A percentile compares a stretch with the other conserved stretches of the same genome.
Evolutionary conservation across 2,329 filamentous ascomycete genomes (phyloP).

Genomic region (Davidsoniella virescens): DNA sequence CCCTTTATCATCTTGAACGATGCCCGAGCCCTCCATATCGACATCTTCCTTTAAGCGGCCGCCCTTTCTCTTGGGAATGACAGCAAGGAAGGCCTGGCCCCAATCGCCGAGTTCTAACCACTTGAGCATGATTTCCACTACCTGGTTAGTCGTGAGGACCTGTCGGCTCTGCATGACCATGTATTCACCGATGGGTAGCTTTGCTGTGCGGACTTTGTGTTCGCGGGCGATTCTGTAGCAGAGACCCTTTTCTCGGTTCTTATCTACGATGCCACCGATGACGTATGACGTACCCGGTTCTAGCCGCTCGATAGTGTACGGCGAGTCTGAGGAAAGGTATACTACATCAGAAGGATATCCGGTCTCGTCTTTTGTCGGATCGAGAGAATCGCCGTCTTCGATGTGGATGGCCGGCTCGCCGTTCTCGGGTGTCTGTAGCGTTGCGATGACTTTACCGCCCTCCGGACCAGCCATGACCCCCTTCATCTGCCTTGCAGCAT

Average conservation of each 20-base stretch:
- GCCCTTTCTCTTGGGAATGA: slow-evolving; percentile 83
- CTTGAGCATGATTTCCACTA: slow-evolving; percentile 87
- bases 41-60: slow-evolving; percentile 40
- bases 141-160: slow-evolving; percentile 87
- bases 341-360: slow-evolving; percentile 37
- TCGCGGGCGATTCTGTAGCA: slow-evolving; percentile 71
- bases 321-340: slow-evolving; percentile 86
- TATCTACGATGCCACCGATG: slow-evolving; percentile 86
- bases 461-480: slow-evolving; percentile 44
- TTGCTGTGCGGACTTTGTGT: slow-evolving; percentile 68
- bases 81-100: slow-evolving; percentile 73
- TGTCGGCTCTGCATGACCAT: slow-evolving; percentile 77
- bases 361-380: slow-evolving; percentile 21
- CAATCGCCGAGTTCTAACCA: slow-evolving; percentile 87
- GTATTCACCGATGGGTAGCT: slow-evolving; percentile 87
- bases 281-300: slow-evolving; percentile 85
- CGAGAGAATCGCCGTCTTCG: slow-evolving; percentile 17
- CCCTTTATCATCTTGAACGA: slow-evolving; percentile 17
- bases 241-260: slow-evolving; percentile 87
- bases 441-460: slow-evolving; percentile 42
- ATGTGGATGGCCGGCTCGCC: slow-evolving; percentile 11
- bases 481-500: slow-evolving; percentile 48
- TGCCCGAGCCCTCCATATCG: slow-evolving; percentile 11
- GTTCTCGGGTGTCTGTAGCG: slow-evolving; percentile 29
- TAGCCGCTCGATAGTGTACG: slow-evolving; percentile 63